These are phyloP conservation scores for Podaxis carcinomalis DNA, from an alignment of 768 basidiomycete species.

Conservation along the genomic window DNA sequence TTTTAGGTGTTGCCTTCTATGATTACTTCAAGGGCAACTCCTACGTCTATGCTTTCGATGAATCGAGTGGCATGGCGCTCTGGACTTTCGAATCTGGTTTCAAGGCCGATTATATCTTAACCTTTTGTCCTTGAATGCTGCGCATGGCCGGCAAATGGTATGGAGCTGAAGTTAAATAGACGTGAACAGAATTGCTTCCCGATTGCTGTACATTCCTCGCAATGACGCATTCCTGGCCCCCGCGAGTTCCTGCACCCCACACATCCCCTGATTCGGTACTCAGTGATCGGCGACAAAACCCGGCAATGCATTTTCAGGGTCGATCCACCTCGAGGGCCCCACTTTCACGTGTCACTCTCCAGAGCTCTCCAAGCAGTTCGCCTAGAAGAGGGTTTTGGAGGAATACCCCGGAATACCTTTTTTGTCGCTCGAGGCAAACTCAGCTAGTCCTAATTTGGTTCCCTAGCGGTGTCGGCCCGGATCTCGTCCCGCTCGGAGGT, in stretches of 20 bases:
- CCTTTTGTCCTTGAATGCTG: constrained; percentile 37
- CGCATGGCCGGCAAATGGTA: neutral
- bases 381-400: neutral
- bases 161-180: neutral
- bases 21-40: constrained; percentile 15
- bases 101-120: constrained; percentile 42
- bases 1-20: constrained; percentile 13
- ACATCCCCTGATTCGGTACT: neutral
- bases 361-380: too few relatives aligned
- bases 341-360: too few relatives aligned
- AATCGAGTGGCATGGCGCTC: constrained; percentile 39
- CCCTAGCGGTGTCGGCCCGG: neutral
- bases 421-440: neutral
- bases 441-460: neutral
- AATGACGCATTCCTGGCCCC: too few relatives aligned
- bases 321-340: neutral
- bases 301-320: neutral
- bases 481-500: neutral
- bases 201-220: too few relatives aligned
- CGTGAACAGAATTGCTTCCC: neutral
- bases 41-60: neutral
- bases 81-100: constrained; percentile 42
- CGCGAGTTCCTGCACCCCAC: neutral
- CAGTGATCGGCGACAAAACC: neutral
- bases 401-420: neutral